Evolutionary conservation across 495 filamentous ascomycete genomes (phyloP).

Genomic region (Acidomyces sp.): DNA sequence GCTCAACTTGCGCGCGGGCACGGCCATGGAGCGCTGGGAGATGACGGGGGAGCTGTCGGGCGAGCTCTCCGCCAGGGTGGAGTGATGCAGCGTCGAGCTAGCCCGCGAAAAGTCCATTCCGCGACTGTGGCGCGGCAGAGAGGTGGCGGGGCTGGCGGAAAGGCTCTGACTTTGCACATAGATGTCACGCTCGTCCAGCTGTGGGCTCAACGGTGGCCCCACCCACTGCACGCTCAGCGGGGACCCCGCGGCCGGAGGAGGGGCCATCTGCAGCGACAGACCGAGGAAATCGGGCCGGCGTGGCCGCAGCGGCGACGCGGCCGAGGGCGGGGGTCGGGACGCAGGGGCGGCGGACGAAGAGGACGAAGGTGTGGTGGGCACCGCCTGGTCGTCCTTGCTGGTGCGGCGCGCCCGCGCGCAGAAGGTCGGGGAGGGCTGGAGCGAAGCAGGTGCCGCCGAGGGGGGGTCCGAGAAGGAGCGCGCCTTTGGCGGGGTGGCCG

Average conservation of each 20-base stretch:
- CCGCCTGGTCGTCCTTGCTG: constrained; percentile 68
- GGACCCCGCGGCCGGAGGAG: constrained; percentile 12
- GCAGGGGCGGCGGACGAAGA: too few species aligned
- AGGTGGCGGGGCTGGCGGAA: constrained; percentile 58
- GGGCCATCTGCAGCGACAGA: constrained; percentile 63
- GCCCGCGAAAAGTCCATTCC: constrained; percentile 87
- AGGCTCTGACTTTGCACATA: constrained; percentile 35
- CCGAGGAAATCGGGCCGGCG: too few species aligned
- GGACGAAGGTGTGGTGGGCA: constrained; percentile 47
- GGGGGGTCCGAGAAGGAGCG: constrained; percentile 34
- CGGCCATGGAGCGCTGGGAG: constrained; percentile 61
- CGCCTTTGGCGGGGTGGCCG: constrained; percentile 20
- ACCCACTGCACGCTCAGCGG: too few species aligned
- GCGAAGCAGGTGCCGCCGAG: constrained; percentile 25
- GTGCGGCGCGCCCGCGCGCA: constrained; percentile 36
- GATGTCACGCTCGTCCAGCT: constrained; percentile 66
- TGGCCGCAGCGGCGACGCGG: too few species aligned
- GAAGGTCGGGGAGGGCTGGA: constrained; percentile 53
- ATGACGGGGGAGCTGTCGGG: constrained; percentile 91
- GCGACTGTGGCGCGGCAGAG: constrained; percentile 72
- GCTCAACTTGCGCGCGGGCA: constrained; percentile 46
- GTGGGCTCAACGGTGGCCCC: constrained; percentile 61
- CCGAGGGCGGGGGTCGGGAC: too few species aligned
- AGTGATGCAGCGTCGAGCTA: constrained; percentile 91
- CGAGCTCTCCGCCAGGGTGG: constrained; percentile 77